Evolutionary conservation across 306 rosid genomes (phyloP), one percentile per base, ranked within the genome.

Genomic region (Cicer judaicum): DNA sequence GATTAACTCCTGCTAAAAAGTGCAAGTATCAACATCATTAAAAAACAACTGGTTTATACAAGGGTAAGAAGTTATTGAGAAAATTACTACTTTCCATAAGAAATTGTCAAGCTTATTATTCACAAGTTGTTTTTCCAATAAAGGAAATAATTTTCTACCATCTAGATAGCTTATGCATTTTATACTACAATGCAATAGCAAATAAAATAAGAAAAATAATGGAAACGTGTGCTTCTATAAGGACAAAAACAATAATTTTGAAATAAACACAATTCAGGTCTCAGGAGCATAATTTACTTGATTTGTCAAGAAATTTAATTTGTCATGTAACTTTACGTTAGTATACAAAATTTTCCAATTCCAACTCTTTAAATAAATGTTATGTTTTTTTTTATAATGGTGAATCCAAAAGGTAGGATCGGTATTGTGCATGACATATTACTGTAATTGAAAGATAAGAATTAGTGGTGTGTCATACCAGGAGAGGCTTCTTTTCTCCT

Each of bases 401-500:
- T 44, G 47, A 65, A 73, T 50, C 68, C 16, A 38, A 44, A 1
- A 54, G 65, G 43, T 46, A 61, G 70, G 76, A 64, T 38, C 21
- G 54, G 67, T 44, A 74, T 21, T 46, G 65, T 24, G 38, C 42
- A 56, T 10, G 67, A 64, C 34, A 19, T 49, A 54, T 39, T 13
- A 49, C 15, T 40, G 21, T 71, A 52, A 43, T 12, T 36, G 62
- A 53, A n/a, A 73, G 57, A 44, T 46, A 44, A 72, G 68, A 56
- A 61, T 56, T 48, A 77, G 76, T 12, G 43, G 67, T 48, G 61
- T 11, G 53, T 46, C 77, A 47, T 82, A 94, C 99, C 97, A 12
- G 97, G 84, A 49, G 87, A 80, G 68, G 80, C 62, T 61, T 89
- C 92, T 36, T 82, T 81, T 82, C 97, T 92, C 89, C 86, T 84